Percentiles rank a stretch among this genome's conserved stretches.
These are phyloP conservation scores for Fusarium sublunatum DNA, from an alignment of 2,329 filamentous ascomycete genomes.

Conservation along the genomic window DNA sequence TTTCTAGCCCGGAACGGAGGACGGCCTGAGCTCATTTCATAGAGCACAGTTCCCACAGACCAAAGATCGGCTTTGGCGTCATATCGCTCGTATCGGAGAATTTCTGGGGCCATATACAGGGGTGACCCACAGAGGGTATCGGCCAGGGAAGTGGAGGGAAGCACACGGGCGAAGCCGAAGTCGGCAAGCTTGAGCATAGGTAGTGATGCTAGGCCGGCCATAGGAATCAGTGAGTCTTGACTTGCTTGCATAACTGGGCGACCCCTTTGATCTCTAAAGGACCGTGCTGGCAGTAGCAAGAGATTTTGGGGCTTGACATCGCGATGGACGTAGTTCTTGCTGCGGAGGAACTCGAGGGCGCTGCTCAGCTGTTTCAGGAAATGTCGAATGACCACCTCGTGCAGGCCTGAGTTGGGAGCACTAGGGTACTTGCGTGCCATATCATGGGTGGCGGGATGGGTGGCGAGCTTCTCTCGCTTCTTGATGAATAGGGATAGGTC, in stretches of 20 bases:
- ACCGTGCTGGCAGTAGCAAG: constrained; percentile 83
- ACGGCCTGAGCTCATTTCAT: constrained; percentile 92
- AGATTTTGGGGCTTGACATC: constrained; percentile 98
- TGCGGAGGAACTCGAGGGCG: constrained; percentile 87
- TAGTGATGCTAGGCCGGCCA: constrained; percentile 82
- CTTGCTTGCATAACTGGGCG: constrained; percentile 78
- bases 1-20: constrained; percentile 94
- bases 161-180: constrained; percentile 95
- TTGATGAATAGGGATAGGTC: constrained; percentile 97
- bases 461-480: constrained; percentile 83
- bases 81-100: constrained; percentile 95
- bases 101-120: constrained; percentile 98
- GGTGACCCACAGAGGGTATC: constrained; percentile 97
- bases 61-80: constrained; percentile 96
- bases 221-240: constrained; percentile 82
- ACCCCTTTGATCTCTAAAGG: constrained; percentile 68
- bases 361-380: constrained; percentile 96
- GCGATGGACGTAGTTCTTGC: constrained; percentile 89
- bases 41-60: constrained; percentile 96
- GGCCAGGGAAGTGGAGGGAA: constrained; percentile 90
- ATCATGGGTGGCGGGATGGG: constrained; percentile 84
- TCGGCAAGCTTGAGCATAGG: constrained; percentile 98
- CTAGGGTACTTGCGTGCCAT: constrained; percentile 96
- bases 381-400: constrained; percentile 96
- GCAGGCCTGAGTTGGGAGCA: constrained; percentile 82